A percentile compares a stretch with the other conserved stretches of the same genome.
Conservation (phyloP, 305 asterid species). For the Fraxinus sp. region DNA sequence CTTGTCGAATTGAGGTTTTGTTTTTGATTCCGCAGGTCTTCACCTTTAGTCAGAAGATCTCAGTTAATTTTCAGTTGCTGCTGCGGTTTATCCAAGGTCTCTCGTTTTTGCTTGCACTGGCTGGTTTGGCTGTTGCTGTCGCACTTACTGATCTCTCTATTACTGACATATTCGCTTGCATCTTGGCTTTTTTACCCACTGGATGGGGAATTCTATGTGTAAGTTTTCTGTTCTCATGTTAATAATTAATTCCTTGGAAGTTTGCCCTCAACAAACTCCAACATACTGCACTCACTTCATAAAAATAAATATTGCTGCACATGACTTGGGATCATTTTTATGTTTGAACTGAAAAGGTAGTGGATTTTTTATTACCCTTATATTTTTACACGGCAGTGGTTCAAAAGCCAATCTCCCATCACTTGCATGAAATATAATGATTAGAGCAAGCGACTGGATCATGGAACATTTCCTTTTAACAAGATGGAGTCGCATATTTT, state of each 20-base stretch:
- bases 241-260: neutral
- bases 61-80: conserved; percentile 94
- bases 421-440: neutral
- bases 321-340: neutral
- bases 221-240: conserved; percentile 30
- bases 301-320: neutral
- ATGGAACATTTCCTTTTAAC: neutral
- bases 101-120: conserved; percentile 70
- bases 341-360: neutral
- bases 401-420: neutral
- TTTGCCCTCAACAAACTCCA: neutral
- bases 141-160: conserved; percentile 58
- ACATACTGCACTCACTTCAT: neutral
- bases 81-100: conserved; percentile 91
- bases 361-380: neutral
- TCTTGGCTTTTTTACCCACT: conserved; percentile 95
- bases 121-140: conserved; percentile 76
- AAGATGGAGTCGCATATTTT: neutral
- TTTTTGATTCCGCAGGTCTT: conserved; percentile 62
- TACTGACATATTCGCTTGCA: conserved; percentile 75
- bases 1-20: conserved; percentile 15
- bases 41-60: conserved; percentile 95
- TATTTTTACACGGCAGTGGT: neutral
- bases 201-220: conserved; percentile 97
- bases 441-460: neutral